Base-by-base conservation (phyloP, 169 alveolate genomes). In the Cryptosporidium sp. region DNA sequence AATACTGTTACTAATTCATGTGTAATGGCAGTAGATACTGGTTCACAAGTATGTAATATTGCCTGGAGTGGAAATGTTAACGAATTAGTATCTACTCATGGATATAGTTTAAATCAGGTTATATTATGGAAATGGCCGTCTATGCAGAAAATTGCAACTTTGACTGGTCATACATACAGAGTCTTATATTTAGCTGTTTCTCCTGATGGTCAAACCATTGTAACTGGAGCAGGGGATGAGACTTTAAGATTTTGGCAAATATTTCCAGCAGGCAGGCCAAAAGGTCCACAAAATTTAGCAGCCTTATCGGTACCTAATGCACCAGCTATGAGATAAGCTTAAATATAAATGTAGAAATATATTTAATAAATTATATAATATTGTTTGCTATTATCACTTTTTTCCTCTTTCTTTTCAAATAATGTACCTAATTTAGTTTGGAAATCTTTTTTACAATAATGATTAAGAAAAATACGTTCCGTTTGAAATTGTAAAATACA, bases 181-280 rank as follows among this genome's bases (percentile, higher is more conserved):
- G 99, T 98, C 12, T 91, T 98, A n/a, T 97, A 96, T 89, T 93
- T 96, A 51, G 95, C 99, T 16, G 93, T 96, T 89, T 93, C 98
- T 86, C 99, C 99, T 18, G 98, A 97, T 94, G 99, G 99, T 1
- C 95, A 95, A 69, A 95, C 97, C 29, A 93, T 97, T 31, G 99
- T 96, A 10, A 96, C 99, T 9, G 99, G 98, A 14, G 98, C 99
- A 37, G 96, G 98, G 6, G 99, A 97, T 92, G 98, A 97, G 86
- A 97, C 99, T 55, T 84, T 97, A 43, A 95, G 98, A 85, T 96
- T 97, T 69, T 97, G 99, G 99, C 94, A 96, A 70, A 95, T 96
- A n/a, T 97, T 97, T 91, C 98, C 98, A 55, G 29, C 67, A 3
- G 58, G 85, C 58, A 61, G 89, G 59, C 75, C 85, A 18, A 85